Conservation (phyloP, 768 basidiomycete species). For the Suillus tomentosus region DNA sequence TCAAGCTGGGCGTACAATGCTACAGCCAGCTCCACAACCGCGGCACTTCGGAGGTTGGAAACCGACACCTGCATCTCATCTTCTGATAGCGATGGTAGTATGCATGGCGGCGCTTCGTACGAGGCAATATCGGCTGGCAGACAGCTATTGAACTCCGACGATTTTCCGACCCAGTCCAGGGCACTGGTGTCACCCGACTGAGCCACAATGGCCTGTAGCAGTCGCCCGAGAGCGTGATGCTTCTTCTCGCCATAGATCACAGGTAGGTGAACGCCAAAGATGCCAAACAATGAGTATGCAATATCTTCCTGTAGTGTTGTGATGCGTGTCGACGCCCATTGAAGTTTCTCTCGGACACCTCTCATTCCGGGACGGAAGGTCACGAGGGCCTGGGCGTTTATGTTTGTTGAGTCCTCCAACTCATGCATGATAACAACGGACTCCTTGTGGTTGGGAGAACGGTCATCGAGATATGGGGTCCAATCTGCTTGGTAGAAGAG, state of each 20-base stretch:
- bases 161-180: conserved; percentile 4
- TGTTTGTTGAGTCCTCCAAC: neutral
- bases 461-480: conserved; percentile 16
- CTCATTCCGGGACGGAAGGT: neutral
- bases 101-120: neutral
- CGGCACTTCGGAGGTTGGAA: neutral
- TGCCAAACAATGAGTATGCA: conserved; percentile 16
- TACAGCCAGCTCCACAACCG: neutral
- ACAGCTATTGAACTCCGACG: conserved; percentile 1
- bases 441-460: neutral
- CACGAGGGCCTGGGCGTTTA: neutral
- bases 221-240: neutral
- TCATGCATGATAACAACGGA: conserved; percentile 4
- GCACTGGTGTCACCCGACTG: neutral
- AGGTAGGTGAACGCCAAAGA: conserved; percentile 14
- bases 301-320: conserved; percentile 19
- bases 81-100: neutral
- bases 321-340: conserved; percentile 18
- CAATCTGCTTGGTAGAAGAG: conserved; percentile 31
- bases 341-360: conserved; percentile 6
- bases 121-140: neutral
- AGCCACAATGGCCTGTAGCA: neutral
- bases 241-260: conserved; percentile 18
- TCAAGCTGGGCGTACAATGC: neutral
- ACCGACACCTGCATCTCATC: neutral